These are phyloP conservation scores for Lunasporangiospora selenospora DNA, from an alignment of 192 early-diverging fungal species.

Conservation along the genomic window DNA sequence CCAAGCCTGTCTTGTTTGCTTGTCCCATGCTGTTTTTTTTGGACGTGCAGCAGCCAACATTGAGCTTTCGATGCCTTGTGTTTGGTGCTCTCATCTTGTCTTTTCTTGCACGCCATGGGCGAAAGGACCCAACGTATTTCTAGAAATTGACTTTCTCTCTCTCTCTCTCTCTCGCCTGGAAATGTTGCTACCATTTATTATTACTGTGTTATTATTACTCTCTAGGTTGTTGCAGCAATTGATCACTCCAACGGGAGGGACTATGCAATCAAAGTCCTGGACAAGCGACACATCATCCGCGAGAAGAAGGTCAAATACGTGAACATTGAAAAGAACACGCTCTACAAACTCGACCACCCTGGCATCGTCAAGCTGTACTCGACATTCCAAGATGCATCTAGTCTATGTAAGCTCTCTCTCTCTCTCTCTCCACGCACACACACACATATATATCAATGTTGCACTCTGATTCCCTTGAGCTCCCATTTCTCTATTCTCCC, in stretches of 20 bases:
- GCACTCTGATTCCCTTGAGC: background rate
- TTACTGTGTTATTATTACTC: slow-evolving; percentile 2
- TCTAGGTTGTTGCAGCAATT: slow-evolving; percentile 73
- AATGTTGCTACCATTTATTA: background rate
- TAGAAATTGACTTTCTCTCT: too few species aligned
- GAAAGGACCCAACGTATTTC: too few species aligned
- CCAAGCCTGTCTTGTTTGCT: too few species aligned
- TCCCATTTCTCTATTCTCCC: too few species aligned
- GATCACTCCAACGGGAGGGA: slow-evolving; percentile 72
- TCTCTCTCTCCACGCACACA: background rate
- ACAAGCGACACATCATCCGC: slow-evolving; percentile 89
- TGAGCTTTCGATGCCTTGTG: too few species aligned
- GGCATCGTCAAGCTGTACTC: slow-evolving; percentile 93
- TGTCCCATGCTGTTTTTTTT: too few species aligned
- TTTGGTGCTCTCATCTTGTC: too few species aligned
- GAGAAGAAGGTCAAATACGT: slow-evolving; percentile 98
- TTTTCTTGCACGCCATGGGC: too few species aligned
- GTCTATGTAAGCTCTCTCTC: slow-evolving; percentile 67
- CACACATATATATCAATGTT: background rate
- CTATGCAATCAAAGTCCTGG: slow-evolving; percentile 92
- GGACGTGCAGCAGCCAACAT: too few species aligned
- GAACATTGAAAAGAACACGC: slow-evolving; percentile 91
- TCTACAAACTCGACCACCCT: slow-evolving; percentile 86
- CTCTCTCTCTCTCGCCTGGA: background rate
- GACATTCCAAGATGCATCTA: slow-evolving; percentile 92